Percentiles rank a stretch among this genome's conserved stretches.
phyloP scores from a whole-genome alignment of 164 flowering plant genomes.

The Aristolochia fimbriata region DNA sequence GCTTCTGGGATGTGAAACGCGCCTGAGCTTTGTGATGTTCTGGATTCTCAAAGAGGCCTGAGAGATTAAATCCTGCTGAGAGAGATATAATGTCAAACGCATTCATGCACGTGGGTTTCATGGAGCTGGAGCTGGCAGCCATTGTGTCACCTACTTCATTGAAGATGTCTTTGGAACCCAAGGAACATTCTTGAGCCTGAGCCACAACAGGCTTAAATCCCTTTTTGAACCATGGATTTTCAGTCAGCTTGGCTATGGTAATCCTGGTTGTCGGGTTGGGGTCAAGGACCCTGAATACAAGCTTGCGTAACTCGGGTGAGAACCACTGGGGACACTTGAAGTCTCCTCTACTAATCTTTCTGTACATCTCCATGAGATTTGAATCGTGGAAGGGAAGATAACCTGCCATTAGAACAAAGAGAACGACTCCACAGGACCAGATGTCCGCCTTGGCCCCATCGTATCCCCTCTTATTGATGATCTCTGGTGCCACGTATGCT shows the following conservation, averaged over 20 bases:
- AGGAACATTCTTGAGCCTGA: background rate
- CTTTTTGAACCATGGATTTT: conserved; percentile 26
- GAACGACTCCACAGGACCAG: conserved; percentile 36
- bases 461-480: conserved; percentile 27
- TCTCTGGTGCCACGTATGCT: conserved; percentile 30
- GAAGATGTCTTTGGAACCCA: background rate
- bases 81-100: conserved; percentile 46
- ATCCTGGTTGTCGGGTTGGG: conserved; percentile 23
- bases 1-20: conserved; percentile 22
- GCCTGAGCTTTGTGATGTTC: conserved; percentile 11
- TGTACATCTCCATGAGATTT: conserved; percentile 33
- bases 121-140: conserved; percentile 1
- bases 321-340: conserved; percentile 33
- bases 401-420: conserved; percentile 28
- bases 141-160: conserved; percentile 2
- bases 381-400: conserved; percentile 31
- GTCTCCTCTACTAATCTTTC: conserved; percentile 24
- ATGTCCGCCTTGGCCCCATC: conserved; percentile 36
- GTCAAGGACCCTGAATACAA: conserved; percentile 21
- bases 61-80: conserved; percentile 33
- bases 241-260: conserved; percentile 18
- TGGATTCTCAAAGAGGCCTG: conserved; percentile 30
- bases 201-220: conserved; percentile 15
- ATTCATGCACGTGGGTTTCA: conserved; percentile 27
- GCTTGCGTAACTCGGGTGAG: conserved; percentile 21